Conservation (phyloP, 2,329 filamentous ascomycete species). For the Phyllosticta capitalensis region DNA sequence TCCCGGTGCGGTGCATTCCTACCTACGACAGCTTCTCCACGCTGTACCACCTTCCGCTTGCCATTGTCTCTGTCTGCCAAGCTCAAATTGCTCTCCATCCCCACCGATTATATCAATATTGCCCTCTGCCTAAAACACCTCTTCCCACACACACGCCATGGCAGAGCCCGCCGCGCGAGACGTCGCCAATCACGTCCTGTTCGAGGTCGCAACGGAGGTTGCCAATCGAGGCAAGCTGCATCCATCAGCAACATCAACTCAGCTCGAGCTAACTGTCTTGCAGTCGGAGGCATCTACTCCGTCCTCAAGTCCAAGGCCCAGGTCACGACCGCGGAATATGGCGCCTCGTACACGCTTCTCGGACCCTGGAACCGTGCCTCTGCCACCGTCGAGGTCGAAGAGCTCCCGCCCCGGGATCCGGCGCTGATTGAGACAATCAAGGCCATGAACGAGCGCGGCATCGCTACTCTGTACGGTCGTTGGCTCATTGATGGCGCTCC, state of each 20-base stretch:
- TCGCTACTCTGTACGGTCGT: slow-evolving; percentile 82
- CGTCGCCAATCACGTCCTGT: slow-evolving; percentile 91
- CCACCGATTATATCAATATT: background rate
- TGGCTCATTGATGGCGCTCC: slow-evolving; percentile 98
- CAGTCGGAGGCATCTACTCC: slow-evolving; percentile 97
- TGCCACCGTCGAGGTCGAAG: slow-evolving; percentile 97
- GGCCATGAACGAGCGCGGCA: slow-evolving; percentile 86
- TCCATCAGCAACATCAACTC: background rate
- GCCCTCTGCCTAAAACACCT: background rate
- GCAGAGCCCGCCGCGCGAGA: slow-evolving; percentile 40
- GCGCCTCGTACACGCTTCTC: slow-evolving; percentile 89
- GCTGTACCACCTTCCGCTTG: slow-evolving; percentile 1
- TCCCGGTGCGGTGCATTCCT: slow-evolving; percentile 4
- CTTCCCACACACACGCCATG: background rate
- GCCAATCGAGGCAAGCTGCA: slow-evolving; percentile 71
- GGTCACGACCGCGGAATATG: slow-evolving; percentile 97
- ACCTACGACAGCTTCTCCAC: background rate
- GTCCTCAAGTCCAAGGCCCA: slow-evolving; percentile 98
- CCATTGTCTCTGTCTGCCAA: background rate
- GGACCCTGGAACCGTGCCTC: slow-evolving; percentile 88
- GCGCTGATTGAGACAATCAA: slow-evolving; percentile 74
- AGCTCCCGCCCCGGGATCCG: slow-evolving; percentile 72
- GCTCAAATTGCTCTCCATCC: background rate
- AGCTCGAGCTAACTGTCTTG: slow-evolving; percentile 2
- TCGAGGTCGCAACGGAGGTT: slow-evolving; percentile 94